Conservation (phyloP, 345 rosid genomes). For the Camelina sativa region DNA sequence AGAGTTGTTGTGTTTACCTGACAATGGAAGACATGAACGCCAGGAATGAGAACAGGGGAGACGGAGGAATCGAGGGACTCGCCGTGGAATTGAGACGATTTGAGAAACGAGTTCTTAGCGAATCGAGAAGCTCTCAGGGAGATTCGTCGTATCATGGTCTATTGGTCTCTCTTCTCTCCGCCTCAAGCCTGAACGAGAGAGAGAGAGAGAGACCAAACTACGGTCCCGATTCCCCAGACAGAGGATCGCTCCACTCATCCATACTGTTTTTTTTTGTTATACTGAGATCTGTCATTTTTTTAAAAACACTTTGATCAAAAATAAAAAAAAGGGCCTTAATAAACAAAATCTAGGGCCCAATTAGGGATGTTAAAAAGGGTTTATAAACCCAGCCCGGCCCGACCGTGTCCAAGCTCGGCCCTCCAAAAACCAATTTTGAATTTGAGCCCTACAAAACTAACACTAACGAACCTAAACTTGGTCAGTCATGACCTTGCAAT, state of each 20-base stretch:
- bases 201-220: constrained; percentile 15
- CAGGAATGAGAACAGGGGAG: constrained; percentile 60
- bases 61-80: constrained; percentile 53
- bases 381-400: no score
- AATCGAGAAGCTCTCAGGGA: constrained; percentile 14
- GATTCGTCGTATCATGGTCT: constrained; percentile 38
- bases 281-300: no score
- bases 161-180: constrained; percentile 7
- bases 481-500: no score
- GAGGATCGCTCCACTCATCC: not conserved
- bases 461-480: no score
- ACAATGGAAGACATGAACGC: constrained; percentile 90
- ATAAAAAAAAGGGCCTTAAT: no score
- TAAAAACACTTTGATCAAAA: no score
- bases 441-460: no score
- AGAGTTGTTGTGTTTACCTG: constrained; percentile 53
- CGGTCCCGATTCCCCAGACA: constrained; percentile 32
- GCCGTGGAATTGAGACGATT: constrained; percentile 48
- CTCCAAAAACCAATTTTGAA: no score
- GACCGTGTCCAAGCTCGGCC: no score
- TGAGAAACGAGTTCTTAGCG: constrained; percentile 49
- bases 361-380: no score
- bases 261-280: no score
- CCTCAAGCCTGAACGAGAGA: constrained; percentile 1
- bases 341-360: no score